A percentile compares a stretch with the other conserved stretches of the same genome.
Conservation (phyloP, 106 monocot species). For the Chionographis japonica region DNA sequence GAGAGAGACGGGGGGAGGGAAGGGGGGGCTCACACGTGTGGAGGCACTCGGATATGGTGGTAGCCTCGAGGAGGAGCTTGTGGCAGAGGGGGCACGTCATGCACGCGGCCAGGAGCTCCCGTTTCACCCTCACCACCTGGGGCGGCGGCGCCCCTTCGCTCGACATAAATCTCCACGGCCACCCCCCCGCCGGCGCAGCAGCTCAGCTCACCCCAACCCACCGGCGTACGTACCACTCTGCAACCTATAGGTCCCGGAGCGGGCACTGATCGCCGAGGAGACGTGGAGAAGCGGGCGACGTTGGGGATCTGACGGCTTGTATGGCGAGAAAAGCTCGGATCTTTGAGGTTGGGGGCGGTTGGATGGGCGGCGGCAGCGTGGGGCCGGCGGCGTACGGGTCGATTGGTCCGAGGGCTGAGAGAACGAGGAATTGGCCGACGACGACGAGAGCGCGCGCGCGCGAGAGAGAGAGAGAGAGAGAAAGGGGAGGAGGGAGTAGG, state of each 20-base stretch:
- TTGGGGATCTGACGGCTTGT: neutral
- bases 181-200: constrained; percentile 7
- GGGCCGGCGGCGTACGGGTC: no score
- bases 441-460: constrained; percentile 1
- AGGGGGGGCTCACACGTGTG: constrained; percentile 70
- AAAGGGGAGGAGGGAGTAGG: neutral
- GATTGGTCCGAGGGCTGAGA: no score
- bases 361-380: no score
- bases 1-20: neutral
- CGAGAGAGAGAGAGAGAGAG: neutral
- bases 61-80: constrained; percentile 73
- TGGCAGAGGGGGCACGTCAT: constrained; percentile 79
- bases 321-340: neutral
- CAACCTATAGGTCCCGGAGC: neutral
- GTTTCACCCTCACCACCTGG: constrained; percentile 50
- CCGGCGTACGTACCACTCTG: neutral
- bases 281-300: constrained; percentile 6
- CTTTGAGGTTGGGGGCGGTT: no score
- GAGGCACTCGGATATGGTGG: constrained; percentile 95
- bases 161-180: no score
- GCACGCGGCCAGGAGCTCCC: constrained; percentile 47
- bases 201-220: neutral
- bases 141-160: neutral
- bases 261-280: neutral
- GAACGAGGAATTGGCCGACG: neutral